Conservation (phyloP, 345 rosid genomes). For the Aegle marmelos region DNA sequence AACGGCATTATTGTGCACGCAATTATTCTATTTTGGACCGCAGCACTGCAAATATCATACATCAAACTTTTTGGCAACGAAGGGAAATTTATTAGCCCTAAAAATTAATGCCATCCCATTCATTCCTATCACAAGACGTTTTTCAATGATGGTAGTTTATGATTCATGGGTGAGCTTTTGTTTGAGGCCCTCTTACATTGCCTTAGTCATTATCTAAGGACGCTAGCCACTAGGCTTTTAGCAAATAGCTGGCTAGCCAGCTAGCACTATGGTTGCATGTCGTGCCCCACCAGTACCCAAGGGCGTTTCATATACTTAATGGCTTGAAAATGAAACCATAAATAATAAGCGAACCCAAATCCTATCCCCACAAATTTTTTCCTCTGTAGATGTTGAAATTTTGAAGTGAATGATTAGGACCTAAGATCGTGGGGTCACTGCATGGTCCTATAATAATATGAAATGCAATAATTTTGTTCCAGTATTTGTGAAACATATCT, state of each 20-base stretch:
- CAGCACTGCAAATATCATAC: too few species aligned
- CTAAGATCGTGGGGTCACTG: neutral
- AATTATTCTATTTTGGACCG: neutral
- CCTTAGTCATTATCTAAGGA: neutral
- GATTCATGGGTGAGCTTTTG: neutral
- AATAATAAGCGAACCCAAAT: too few species aligned
- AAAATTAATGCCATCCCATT: too few species aligned
- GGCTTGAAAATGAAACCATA: neutral
- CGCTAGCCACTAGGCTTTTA: neutral
- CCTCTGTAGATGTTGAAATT: neutral
- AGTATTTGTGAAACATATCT: neutral
- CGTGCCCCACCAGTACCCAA: neutral
- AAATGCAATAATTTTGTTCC: neutral
- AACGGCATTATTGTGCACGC: neutral
- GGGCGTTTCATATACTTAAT: neutral
- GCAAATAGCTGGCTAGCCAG: neutral
- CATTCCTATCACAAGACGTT: neutral
- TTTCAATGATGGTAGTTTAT: neutral
- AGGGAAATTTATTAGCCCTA: neutral
- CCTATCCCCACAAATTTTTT: too few species aligned
- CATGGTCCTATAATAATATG: neutral
- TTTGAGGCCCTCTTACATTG: neutral
- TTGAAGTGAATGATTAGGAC: neutral
- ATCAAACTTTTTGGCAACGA: conserved; percentile 7
- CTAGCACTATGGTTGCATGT: neutral